These are phyloP conservation scores for Aquanectria penicillioides DNA, from an alignment of 2,329 filamentous ascomycete genomes.

Conservation along the genomic window DNA sequence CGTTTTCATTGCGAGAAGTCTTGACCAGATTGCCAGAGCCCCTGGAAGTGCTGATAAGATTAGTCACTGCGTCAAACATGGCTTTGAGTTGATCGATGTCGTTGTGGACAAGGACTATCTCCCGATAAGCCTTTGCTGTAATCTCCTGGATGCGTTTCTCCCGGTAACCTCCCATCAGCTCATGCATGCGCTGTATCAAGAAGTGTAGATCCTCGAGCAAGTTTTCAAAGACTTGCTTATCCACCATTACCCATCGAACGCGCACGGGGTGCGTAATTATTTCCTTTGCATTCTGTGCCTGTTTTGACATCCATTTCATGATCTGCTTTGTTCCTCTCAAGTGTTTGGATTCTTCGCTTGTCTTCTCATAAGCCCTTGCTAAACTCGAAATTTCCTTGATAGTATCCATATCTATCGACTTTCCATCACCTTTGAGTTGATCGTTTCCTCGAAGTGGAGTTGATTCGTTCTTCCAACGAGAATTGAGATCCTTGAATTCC, in stretches of 20 bases:
- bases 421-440: background rate
- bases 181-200: background rate
- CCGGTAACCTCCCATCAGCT: slow-evolving; percentile 1
- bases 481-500: background rate
- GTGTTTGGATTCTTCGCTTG: background rate
- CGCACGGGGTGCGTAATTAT: background rate
- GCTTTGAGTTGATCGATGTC: background rate
- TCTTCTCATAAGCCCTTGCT: background rate
- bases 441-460: background rate
- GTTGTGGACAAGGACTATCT: background rate
- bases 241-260: slow-evolving; percentile 4
- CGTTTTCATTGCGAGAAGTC: background rate
- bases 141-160: background rate
- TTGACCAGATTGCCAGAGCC: background rate
- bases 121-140: slow-evolving; percentile 1
- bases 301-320: background rate
- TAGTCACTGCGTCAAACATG: background rate
- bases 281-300: background rate
- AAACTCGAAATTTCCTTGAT: background rate
- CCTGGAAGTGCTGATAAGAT: background rate
- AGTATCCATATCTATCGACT: background rate
- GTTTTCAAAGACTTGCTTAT: slow-evolving; percentile 1
- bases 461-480: background rate
- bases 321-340: background rate
- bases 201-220: background rate